Evolutionary conservation across 768 basidiomycete species (phyloP), one percentile per base, ranked within the genome.

Genomic region (Sarcomyxa edulis): DNA sequence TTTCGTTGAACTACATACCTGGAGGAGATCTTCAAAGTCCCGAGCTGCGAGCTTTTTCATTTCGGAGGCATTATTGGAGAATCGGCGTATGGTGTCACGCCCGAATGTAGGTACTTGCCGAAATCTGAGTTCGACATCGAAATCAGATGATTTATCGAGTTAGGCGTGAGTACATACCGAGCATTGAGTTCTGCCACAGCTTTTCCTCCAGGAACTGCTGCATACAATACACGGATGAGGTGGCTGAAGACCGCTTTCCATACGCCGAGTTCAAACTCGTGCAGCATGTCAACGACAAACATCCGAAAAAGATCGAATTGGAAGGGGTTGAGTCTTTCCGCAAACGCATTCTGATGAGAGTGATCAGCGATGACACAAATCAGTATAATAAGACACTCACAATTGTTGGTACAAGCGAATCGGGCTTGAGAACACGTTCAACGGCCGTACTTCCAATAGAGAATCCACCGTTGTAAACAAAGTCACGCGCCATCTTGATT

Each of bases 11-110:
- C 7, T 5, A 36, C 51, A 10, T 31, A 62, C 71, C 57, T 71
- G 68, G 0, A 72, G 48, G 1, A 70, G 41, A 27, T 73, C 66
- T 35, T 71, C 64, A 36, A 62, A 72, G 32, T 72, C 61, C 0
- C 59, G 46, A 1, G 56, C 70, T 6, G 61, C 60, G 3, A 60
- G 38, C 21, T 63, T 55, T 26, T 59, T 60, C 54, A 67, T 56
- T 11, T 57, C 58, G 0, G 62, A 58, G 1, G 59, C 52, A 41
- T 68, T 66, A 0, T 31, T 35, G 12, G 46, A 32, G 37, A 72
- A 71, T 8, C 46, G 39, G 0, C 60, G 54, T 6, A 73, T 72
- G 0, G 60, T 58, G 5, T 44, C 52, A 2, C 48, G 36, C 0
- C 61, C 60, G 43, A 61, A 63, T 11, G 56, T 52, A 14, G 58